Evolutionary conservation across 768 basidiomycete genomes (phyloP), one percentile per base, ranked within the genome.

Genomic region (Russula sp.): DNA sequence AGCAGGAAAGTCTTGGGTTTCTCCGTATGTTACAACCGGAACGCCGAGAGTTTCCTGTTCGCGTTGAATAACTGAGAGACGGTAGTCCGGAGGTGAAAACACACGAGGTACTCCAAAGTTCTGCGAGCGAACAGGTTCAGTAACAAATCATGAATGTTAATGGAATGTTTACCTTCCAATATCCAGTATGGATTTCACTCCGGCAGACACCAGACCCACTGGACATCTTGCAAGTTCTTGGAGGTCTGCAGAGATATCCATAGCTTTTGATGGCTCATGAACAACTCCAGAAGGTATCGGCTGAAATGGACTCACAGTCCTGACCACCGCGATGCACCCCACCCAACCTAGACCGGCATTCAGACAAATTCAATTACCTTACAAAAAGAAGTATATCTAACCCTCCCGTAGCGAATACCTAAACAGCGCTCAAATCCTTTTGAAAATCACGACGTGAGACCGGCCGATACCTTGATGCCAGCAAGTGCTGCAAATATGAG

Each of bases 401-500:
- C 89, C 95, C 96, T 69, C 96, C 96, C 2, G 96, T 99, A 18
- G 90, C 84, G 73, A 95, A 93, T 10, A 93, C 81, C 90, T 93
- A 47, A 49, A 52, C 38, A 41, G 25, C 2, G 10, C 34, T 42
- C 51, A 66, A 34, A 39, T 41, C 39, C 25, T 36, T 66, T 25
- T 70, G 25, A 49, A 18, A 46, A 71, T 38, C 29, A 62, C 36
- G 36, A 63, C 36, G 48, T 42, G 42, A 36, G 29, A 49, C 10
- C 20, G 38, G 36, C 22, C 50, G 66, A 57, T 64, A 87, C 85
- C 79, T 90, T 94, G 69, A 98, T 97, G 18, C 93, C 93, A 54
- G 88, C 87, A 58, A 91, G 73, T 0, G 88, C 84, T 41, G 89
- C 81, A 66, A 90, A 86, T 59, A 90, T 80, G 41, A 89, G 69